These are phyloP conservation scores for Neocallimastix lanati DNA, from an alignment of 192 early-diverging fungal genomes.

Conservation along the genomic window DNA sequence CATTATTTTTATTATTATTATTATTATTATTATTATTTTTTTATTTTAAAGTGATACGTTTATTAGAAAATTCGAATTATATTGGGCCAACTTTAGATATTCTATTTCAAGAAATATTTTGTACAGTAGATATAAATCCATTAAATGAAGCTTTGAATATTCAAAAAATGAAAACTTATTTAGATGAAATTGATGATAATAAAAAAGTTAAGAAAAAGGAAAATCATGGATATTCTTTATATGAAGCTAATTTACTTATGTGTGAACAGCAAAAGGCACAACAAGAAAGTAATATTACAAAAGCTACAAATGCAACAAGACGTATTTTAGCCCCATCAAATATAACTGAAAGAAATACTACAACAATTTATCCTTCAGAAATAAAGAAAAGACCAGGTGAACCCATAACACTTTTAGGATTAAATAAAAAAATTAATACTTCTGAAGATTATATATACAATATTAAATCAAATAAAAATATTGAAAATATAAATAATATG, in stretches of 20 bases:
- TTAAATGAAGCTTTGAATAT: neutral
- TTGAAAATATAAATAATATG: too few relatives aligned
- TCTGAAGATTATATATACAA: neutral
- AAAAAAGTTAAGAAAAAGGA: neutral
- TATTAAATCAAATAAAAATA: neutral
- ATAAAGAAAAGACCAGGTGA: neutral
- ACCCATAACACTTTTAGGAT: neutral
- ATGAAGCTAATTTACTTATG: neutral
- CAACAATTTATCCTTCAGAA: neutral
- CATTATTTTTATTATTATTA: too few relatives aligned
- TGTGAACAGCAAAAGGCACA: neutral
- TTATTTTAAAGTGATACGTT: neutral
- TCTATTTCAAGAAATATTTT: neutral
- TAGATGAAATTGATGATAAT: neutral
- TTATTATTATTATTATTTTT: too few relatives aligned
- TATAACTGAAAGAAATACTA: neutral
- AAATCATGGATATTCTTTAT: neutral
- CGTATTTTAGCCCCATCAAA: neutral
- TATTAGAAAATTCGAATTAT: neutral
- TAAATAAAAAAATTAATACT: neutral
- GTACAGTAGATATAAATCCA: neutral
- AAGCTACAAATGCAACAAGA: neutral
- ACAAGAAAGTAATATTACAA: neutral
- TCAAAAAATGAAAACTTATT: neutral
- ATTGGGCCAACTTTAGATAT: neutral